Percentiles rank a stretch among this genome's conserved stretches.
Evolutionary conservation across 371 early-diverging fungal genomes (phyloP).

Genomic region (Lichtheimia ramosa): DNA sequence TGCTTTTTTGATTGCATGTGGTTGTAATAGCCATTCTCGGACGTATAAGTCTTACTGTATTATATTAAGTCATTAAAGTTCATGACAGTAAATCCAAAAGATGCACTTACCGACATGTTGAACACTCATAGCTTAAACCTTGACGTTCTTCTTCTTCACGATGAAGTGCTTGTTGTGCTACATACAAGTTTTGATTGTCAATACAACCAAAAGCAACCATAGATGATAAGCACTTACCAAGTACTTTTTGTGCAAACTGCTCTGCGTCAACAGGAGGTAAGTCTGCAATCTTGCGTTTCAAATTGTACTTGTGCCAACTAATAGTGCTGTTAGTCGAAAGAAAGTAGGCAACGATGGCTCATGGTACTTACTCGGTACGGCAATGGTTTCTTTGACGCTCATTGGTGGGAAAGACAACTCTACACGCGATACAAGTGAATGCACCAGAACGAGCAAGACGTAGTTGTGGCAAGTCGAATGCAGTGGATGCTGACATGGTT

Average conservation of each 20-base stretch:
- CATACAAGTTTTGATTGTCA: neutral
- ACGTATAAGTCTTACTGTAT: slow-evolving; percentile 67
- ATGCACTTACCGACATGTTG: slow-evolving; percentile 34
- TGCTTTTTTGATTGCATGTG: slow-evolving; percentile 92
- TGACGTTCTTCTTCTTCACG: slow-evolving; percentile 40
- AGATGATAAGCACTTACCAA: slow-evolving; percentile 33
- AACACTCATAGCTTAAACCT: slow-evolving; percentile 41
- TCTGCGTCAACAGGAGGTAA: slow-evolving; percentile 74
- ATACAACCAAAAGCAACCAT: neutral
- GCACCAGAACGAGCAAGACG: neutral
- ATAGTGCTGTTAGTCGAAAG: neutral
- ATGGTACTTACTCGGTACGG: slow-evolving; percentile 62
- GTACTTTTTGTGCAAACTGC: slow-evolving; percentile 68
- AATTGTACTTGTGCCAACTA: slow-evolving; percentile 88
- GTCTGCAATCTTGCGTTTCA: slow-evolving; percentile 85
- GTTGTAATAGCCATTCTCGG: slow-evolving; percentile 86
- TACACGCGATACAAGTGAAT: slow-evolving; percentile 79
- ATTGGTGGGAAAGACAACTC: slow-evolving; percentile 80
- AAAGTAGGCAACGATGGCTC: neutral
- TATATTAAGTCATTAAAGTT: neutral
- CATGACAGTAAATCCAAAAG: too few relatives aligned
- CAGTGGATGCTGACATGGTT: too few relatives aligned
- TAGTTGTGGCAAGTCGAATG: too few relatives aligned
- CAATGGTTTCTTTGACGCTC: slow-evolving; percentile 86
- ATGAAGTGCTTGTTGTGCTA: slow-evolving; percentile 50